phyloP scores from a whole-genome alignment of 192 early-diverging fungal species.

The Podila horticola region DNA sequence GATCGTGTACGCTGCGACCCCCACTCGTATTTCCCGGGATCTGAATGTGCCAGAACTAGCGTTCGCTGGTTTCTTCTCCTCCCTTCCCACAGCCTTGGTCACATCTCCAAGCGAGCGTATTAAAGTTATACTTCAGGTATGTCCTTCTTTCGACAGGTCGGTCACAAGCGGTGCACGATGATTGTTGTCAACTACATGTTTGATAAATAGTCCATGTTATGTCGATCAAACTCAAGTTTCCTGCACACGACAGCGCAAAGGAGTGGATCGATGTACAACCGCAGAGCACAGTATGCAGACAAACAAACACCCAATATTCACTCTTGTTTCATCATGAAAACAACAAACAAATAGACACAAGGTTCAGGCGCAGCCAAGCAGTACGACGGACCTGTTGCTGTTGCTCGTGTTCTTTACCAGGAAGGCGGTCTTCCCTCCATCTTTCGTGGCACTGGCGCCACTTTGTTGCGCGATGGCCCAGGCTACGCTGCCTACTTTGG shows the following conservation, averaged over 20 bases:
- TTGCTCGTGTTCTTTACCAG: slow-evolving; percentile 79
- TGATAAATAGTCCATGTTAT: not conserved
- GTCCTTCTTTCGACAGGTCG: not conserved
- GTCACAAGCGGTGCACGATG: not conserved
- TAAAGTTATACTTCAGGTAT: slow-evolving; percentile 93
- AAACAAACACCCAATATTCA: not conserved
- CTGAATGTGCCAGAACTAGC: slow-evolving; percentile 82
- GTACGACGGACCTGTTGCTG: slow-evolving; percentile 95
- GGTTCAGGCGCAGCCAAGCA: slow-evolving; percentile 64
- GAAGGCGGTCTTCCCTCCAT: slow-evolving; percentile 89
- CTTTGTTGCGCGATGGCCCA: slow-evolving; percentile 91
- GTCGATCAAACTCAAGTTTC: no score
- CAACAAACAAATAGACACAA: slow-evolving; percentile 48
- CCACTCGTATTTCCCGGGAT: slow-evolving; percentile 60
- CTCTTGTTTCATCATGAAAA: not conserved
- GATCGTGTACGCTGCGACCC: slow-evolving; percentile 68
- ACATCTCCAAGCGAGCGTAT: slow-evolving; percentile 97
- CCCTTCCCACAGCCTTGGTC: slow-evolving; percentile 90
- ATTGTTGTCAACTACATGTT: not conserved
- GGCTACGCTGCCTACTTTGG: slow-evolving; percentile 96
- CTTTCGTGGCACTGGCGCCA: slow-evolving; percentile 95
- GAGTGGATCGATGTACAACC: no score
- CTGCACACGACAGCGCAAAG: no score
- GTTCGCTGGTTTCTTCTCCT: slow-evolving; percentile 94
- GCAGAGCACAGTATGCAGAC: not conserved